Percentiles rank a stretch among this genome's conserved stretches.
phyloP scores from a whole-genome alignment of 23 red algal genomes.

The Chondrus crispus region DNA sequence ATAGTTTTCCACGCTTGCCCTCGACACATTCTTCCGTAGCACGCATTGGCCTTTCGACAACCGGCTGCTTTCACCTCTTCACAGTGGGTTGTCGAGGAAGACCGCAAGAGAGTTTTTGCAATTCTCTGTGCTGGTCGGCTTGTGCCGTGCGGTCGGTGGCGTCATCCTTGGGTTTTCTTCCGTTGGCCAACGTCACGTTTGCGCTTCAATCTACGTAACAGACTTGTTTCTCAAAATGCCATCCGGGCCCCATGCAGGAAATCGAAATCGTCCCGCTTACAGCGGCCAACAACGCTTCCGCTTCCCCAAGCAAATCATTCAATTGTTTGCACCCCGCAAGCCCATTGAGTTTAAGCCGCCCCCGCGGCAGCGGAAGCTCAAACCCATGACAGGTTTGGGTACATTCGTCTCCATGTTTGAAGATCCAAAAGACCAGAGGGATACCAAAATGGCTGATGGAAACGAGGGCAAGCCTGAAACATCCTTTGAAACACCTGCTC shows the following conservation, averaged over 20 bases:
- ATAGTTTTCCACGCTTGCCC: no score
- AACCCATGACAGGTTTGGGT: slow-evolving; percentile 55
- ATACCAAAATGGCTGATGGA: neutral
- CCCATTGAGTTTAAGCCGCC: slow-evolving; percentile 80
- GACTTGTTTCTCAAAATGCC: no score
- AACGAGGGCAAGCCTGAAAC: neutral
- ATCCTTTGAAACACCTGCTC: slow-evolving; percentile 47
- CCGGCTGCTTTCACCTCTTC: no score
- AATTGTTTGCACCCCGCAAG: slow-evolving; percentile 71
- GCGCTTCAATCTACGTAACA: no score
- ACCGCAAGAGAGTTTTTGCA: no score
- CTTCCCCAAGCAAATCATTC: slow-evolving; percentile 69
- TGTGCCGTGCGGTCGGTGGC: no score
- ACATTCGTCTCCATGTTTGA: slow-evolving; percentile 45
- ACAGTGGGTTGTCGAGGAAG: no score
- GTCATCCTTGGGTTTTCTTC: no score
- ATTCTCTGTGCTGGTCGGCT: no score
- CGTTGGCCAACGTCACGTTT: no score
- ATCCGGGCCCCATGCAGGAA: slow-evolving; percentile 75
- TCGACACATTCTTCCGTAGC: no score
- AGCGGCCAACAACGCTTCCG: slow-evolving; percentile 66
- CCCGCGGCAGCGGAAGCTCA: slow-evolving; percentile 32
- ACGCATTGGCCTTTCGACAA: no score
- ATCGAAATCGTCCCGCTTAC: slow-evolving; percentile 79
- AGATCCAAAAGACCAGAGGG: neutral